Evolutionary conservation across 2,329 filamentous ascomycete species (phyloP).

Genomic region (Neurospora crassa): DNA sequence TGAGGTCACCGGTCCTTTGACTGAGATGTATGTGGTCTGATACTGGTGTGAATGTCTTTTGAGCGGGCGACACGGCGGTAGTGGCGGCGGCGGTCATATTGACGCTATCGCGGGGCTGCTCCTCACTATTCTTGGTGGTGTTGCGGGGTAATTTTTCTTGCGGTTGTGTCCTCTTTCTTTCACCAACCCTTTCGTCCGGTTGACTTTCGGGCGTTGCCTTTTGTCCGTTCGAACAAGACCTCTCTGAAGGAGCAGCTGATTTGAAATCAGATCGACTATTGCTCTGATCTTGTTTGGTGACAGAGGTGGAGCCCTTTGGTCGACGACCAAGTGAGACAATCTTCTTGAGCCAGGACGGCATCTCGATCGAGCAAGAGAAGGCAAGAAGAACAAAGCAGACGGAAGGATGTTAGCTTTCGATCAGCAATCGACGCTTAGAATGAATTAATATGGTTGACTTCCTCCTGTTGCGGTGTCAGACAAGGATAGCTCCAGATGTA

Average conservation of each 20-base stretch:
- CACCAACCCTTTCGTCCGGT: not conserved
- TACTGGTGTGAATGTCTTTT: not conserved
- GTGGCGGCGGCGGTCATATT: not conserved
- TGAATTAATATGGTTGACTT: not conserved
- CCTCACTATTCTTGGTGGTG: not conserved
- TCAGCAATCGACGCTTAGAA: not conserved
- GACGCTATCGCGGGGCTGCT: not conserved
- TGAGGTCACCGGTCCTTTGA: conserved; percentile 9
- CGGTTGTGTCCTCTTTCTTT: not conserved
- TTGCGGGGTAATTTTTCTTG: not conserved
- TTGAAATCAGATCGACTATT: not conserved
- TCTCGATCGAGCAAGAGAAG: not conserved
- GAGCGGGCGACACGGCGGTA: not conserved
- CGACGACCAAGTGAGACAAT: not conserved
- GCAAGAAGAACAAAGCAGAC: not conserved
- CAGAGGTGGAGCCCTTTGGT: not conserved
- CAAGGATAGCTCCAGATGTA: not conserved
- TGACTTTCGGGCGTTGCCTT: not conserved
- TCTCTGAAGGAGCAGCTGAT: not conserved
- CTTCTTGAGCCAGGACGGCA: not conserved
- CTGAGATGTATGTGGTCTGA: not conserved
- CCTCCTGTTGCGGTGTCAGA: not conserved
- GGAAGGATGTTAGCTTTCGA: not conserved
- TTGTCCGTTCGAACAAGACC: not conserved
- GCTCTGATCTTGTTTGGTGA: not conserved